Evolutionary conservation across 1,284 basidiomycete species (phyloP), one percentile per base, ranked within the genome.

Genomic region (Cryptococcus maquisensis): DNA sequence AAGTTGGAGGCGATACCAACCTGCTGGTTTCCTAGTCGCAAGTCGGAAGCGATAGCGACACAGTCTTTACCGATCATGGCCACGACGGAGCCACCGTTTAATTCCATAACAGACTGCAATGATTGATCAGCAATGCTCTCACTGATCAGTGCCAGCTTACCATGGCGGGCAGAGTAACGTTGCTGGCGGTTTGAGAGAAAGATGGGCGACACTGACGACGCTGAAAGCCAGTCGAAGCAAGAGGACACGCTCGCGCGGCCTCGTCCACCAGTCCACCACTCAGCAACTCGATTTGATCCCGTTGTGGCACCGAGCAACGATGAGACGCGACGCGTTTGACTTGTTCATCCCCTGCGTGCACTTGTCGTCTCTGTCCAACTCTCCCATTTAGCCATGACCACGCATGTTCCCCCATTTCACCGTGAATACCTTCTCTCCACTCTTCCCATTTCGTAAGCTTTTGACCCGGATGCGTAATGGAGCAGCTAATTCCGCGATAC

Each of bases 21-120:
- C 12, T 89, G 85, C 74, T 95, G 89, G 67, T 89, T 89, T 59
- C 96, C 96, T 57, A 98, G 80, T 61, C 96, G 60, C 65, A 97
- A 76, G 79, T 99, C 96, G 51, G 87, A 92, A 35, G 96, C 96
- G 78, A 99, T 98, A 54, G 95, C 96, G 56, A 99, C 96, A 76
- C 96, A 99, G 71, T 94, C 90, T 80, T 98, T 98, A 62, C 96
- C 96, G 59, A 88, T 87, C 93, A 98, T 98, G 79, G 96, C 96
- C 77, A 99, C 84, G 68, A 96, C 91, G 78, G 92, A 96, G 78
- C 96, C 96, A 43, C 75, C 75, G 54, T 77, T 77, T 36, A 70
- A 61, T 57, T 73, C 69, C 74, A 75, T 75, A 45, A 70, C 65
- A 42, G 69, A 71, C 73, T 74, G 47, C 20, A 32, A 10, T 10